Evolutionary conservation across 2,329 filamentous ascomycete genomes (phyloP), one percentile per base, ranked within the genome.

Genomic region (Dactylellina sp.): DNA sequence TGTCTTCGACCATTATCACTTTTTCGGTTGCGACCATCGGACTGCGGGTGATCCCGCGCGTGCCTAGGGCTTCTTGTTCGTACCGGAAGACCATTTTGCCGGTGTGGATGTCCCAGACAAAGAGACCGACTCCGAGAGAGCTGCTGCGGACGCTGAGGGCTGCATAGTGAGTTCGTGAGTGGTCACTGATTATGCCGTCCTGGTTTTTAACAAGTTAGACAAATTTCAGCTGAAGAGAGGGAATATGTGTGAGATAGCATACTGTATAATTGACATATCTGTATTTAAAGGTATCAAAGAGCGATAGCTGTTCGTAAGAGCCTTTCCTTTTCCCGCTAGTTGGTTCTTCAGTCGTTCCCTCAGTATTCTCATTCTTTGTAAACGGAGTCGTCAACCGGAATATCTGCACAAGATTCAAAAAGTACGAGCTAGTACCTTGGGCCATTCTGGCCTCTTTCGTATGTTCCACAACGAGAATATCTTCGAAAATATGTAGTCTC

Each of bases 211-310:
- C 44, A 7, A 7, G n/a, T 60, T 60, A 37, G 42, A 7, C 7
- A 2, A 28, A 32, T 32, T 32, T 12, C 18, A 53, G 7, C 2
- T 25, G 7, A 22, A 6, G 14, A 28, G 37, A 57, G n/a, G 16
- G 12, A 22, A 56, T 20, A 56, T 40, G 7, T 46, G 2, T 16
- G 11, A 24, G 11, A 2, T n/a, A n/a, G 52, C 62, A 22, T 68
- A 66, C 71, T n/a, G 63, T 66, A 40, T 75, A 75, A n/a, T 75
- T 68, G 20, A 75, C 71, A 32, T 66, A 66, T 63, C 71, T 42
- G 42, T 65, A 75, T 32, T 59, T 66, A 25, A 75, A 75, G 1
- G 71, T 75, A 9, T 64, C 53, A 40, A 75, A 75, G n/a, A 66
- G 11, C 1, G 71, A 75, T 4, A 75, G 25, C 18, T 72, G 68